Conservation (phyloP, 352 stramenopile genomes). For the Blastocystis sp. region DNA sequence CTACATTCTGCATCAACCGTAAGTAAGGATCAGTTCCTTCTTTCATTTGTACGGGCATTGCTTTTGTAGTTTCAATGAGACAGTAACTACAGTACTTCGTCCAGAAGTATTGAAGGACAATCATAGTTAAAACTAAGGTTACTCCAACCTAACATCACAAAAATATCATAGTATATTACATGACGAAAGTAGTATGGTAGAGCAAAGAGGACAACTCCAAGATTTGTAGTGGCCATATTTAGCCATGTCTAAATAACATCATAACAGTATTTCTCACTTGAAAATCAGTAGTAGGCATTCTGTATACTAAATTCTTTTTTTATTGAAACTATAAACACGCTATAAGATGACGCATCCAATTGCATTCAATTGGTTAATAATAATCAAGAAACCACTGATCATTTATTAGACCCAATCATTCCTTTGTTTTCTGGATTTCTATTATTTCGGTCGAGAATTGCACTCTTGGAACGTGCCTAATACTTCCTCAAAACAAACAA, state of each 20-base stretch:
- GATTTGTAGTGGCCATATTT: constrained; percentile 33
- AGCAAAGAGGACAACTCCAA: constrained; percentile 17
- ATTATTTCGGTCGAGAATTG: too few species aligned
- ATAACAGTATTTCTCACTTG: not conserved
- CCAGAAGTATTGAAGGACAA: constrained; percentile 30
- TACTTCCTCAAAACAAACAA: too few species aligned
- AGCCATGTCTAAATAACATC: not conserved
- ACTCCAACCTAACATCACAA: not conserved
- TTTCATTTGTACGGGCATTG: constrained; percentile 18
- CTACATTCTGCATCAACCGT: not conserved
- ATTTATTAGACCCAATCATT: not conserved
- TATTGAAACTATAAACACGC: not conserved
- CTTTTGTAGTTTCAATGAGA: not conserved
- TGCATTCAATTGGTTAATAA: not conserved
- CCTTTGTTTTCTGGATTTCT: not conserved
- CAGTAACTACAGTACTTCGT: constrained; percentile 42
- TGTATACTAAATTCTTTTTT: too few species aligned
- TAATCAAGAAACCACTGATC: constrained; percentile 8
- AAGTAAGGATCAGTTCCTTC: constrained; percentile 34
- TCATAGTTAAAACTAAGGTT: not conserved
- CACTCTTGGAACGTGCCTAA: too few species aligned
- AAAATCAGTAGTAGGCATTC: constrained; percentile 41
- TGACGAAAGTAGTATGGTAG: constrained; percentile 29
- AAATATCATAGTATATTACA: not conserved
- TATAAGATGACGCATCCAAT: constrained; percentile 1